phyloP scores from a whole-genome alignment of 768 basidiomycete genomes.

The Suillus fuscotomentosus region DNA sequence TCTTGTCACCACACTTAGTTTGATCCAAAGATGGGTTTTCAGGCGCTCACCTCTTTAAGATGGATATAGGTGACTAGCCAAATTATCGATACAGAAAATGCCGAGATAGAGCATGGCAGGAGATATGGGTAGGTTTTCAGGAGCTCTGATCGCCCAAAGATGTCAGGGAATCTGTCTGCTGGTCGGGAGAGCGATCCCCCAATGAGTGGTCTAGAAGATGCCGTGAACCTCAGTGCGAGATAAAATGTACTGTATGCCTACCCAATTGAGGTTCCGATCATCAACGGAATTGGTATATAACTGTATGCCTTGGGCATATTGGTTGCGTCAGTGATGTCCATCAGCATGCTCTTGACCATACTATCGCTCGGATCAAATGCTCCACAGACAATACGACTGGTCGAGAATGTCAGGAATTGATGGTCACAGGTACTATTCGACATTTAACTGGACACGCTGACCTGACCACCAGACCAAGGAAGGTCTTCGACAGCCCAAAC shows the following conservation, averaged over 20 bases:
- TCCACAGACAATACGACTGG: slow-evolving; percentile 43
- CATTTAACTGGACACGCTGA: slow-evolving; percentile 7
- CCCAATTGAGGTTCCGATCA: slow-evolving; percentile 40
- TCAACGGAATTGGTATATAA: slow-evolving; percentile 53
- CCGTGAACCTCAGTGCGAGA: slow-evolving; percentile 2
- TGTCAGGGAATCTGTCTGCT: slow-evolving; percentile 58
- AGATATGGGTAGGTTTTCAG: slow-evolving; percentile 71
- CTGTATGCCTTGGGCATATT: slow-evolving; percentile 45
- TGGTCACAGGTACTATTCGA: neutral
- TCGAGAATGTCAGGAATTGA: slow-evolving; percentile 37
- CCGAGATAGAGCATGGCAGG: slow-evolving; percentile 63
- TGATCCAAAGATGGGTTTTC: neutral
- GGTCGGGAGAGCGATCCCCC: slow-evolving; percentile 58
- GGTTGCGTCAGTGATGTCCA: slow-evolving; percentile 39
- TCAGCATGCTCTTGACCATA: slow-evolving; percentile 39
- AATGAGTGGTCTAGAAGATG: slow-evolving; percentile 51
- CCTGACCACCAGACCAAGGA: slow-evolving; percentile 8
- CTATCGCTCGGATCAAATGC: slow-evolving; percentile 54
- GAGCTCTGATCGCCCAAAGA: slow-evolving; percentile 56
- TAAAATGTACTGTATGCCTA: slow-evolving; percentile 20
- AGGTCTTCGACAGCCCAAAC: slow-evolving; percentile 48
- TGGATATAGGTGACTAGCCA: slow-evolving; percentile 49
- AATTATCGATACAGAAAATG: slow-evolving; percentile 46
- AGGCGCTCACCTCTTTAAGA: slow-evolving; percentile 48
- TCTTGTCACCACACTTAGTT: neutral